Evolutionary conservation across 2,329 filamentous ascomycete genomes (phyloP), one percentile per base, ranked within the genome.

Genomic region (Fusarium tupiense): DNA sequence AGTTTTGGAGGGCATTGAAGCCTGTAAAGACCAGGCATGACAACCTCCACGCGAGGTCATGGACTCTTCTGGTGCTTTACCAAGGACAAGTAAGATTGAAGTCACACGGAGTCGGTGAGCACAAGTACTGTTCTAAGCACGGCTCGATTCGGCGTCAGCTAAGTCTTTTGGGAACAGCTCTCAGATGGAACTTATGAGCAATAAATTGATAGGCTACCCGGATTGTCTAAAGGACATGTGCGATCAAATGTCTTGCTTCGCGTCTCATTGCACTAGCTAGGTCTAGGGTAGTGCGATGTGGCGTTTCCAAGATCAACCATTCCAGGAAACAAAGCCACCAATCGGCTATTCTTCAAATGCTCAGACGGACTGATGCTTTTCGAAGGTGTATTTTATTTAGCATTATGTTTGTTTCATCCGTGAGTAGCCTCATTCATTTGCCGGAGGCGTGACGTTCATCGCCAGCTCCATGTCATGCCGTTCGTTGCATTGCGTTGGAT

Each of bases 81-180:
- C 0, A 16, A 2, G 1, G 0, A 29, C 3, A 6, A 24, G 14
- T 8, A 5, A 20, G 12, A 24, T 20, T 8, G 4, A 26, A 26
- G 7, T 47, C 9, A 4, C 13, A 3, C 2, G 3, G 19, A 31
- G 31, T 52, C 17, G 49, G 31, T 35, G 31, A 35, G 46, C 26
- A 31, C 20, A 8, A 3, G 16, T 33, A 33, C 3, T 33, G 16
- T 19, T 17, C 8, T 1, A 10, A 24, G 6, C 31, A 52, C 20
- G 12, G 10, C 19, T 22, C 19, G 3, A 14, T 22, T 16, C n/a
- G 10, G 19, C 6, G 7, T 3, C 1, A 16, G 9, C n/a, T 37
- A 9, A 26, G 13, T 7, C 13, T 10, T 12, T 26, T 17, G 2
- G 1, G 13, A 3, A 9, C 12, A 37, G 5, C 19, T 16, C 26